These are phyloP conservation scores for Albugo candida DNA, from an alignment of 352 stramenopile species.

Conservation along the genomic window DNA sequence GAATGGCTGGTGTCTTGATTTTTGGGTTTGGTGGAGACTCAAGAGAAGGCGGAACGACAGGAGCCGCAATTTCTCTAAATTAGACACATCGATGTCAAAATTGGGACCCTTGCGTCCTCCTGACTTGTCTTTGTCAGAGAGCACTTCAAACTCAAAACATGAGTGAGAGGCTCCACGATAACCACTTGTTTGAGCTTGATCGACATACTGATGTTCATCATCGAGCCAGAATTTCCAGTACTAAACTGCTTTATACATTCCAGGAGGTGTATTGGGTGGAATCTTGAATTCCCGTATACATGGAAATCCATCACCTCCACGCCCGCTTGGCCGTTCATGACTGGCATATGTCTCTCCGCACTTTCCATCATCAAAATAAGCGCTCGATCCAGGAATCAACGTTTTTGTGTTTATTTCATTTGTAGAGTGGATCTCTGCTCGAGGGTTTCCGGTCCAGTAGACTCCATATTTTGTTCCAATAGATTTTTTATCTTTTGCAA, in stretches of 20 bases:
- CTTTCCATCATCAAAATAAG: constrained; percentile 36
- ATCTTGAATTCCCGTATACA: constrained; percentile 34
- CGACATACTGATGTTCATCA: constrained; percentile 21
- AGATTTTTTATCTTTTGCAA: constrained; percentile 47
- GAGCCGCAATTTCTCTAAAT: too few relatives aligned
- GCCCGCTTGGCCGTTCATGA: constrained; percentile 19
- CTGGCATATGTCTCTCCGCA: constrained; percentile 30
- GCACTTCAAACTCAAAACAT: constrained; percentile 44
- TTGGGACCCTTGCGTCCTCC: too few relatives aligned
- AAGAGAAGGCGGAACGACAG: too few relatives aligned
- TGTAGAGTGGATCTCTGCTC: constrained; percentile 18
- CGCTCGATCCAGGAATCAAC: constrained; percentile 22
- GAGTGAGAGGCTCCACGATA: constrained; percentile 48
- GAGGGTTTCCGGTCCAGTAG: constrained; percentile 33
- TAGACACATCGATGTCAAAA: too few relatives aligned
- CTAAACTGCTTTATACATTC: constrained; percentile 48
- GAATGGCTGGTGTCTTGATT: too few relatives aligned
- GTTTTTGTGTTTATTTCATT: constrained; percentile 27
- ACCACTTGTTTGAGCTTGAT: constrained; percentile 21
- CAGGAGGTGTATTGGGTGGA: constrained; percentile 17
- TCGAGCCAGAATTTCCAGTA: constrained; percentile 54
- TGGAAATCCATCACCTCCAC: constrained; percentile 35
- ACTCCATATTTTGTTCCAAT: constrained; percentile 34
- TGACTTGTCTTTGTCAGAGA: too few relatives aligned
- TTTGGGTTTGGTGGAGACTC: too few relatives aligned